Base-by-base conservation (phyloP, 305 asterid species). In the Withania somnifera region DNA sequence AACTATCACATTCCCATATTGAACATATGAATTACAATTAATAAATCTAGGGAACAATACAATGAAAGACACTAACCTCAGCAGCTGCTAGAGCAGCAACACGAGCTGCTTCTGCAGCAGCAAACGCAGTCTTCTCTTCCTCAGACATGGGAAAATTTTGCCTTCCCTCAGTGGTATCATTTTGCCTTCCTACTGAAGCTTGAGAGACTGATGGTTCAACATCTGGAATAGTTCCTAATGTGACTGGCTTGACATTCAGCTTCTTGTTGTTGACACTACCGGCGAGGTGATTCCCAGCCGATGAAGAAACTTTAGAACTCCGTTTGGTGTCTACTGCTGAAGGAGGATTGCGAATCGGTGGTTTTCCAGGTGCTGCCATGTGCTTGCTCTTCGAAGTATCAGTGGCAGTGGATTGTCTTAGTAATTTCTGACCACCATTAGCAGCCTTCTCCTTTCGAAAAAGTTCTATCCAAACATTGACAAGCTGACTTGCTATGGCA, bases 401-500 rank as follows among this genome's bases (percentile, higher is more conserved):
- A 83, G 82, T 78, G 52, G 84, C 28, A 86, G 67, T 87, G 78
- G 91, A 86, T 86, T 88, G 97, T 82, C 93, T 89, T 80, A 85
- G 87, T 52, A 87, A 78, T 85, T 92, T 93, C 81, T 85, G 90
- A 68, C 93, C 89, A 45, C 89, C 91, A 84, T 89, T 93, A 80
- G 93, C 86, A 82, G 97, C 97, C 91, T 97, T 97, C 90, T 94
- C 97, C 89, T 92, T 97, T 73, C 99, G 98, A 87, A 97, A 94
- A 58, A 97, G 90, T 83, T 93, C 98, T 84, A 97, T 88, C 99
- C 99, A 97, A 60, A 97, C 98, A 26, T 88, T 91, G 83, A 97
- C 99, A 78, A 97, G 99, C 90, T 97, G 99, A 88, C 98, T 93
- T 47, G 99, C 99, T 79, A 97, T 92, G 79, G 99, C 97, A 3